These are phyloP conservation scores for Cyanodermella asteris DNA, from an alignment of 2,329 filamentous ascomycete genomes.

Conservation along the genomic window DNA sequence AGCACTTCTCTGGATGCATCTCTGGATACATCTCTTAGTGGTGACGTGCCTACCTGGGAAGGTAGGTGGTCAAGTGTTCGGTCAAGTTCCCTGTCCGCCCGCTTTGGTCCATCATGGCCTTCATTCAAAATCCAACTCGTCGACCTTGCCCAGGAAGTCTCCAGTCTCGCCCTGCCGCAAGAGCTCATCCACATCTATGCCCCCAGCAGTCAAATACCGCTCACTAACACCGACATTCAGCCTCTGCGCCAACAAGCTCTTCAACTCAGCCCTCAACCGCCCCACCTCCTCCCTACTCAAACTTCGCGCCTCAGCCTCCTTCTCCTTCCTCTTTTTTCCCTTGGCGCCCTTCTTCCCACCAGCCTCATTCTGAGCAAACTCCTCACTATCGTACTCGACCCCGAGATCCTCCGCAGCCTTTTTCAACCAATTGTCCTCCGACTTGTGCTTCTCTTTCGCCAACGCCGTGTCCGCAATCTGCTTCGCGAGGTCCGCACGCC, in stretches of 20 bases:
- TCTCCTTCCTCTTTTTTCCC: slow-evolving; percentile 50
- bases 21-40: no score
- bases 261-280: slow-evolving; percentile 48
- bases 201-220: slow-evolving; percentile 60
- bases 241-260: slow-evolving; percentile 44
- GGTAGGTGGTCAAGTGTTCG: no score
- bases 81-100: no score
- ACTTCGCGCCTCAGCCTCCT: slow-evolving; percentile 46
- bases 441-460: slow-evolving; percentile 69
- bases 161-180: slow-evolving; percentile 42
- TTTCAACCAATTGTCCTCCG: slow-evolving; percentile 67
- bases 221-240: slow-evolving; percentile 79
- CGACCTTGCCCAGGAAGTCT: slow-evolving; percentile 40
- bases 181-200: slow-evolving; percentile 59
- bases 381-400: slow-evolving; percentile 80
- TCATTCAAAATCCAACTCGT: slow-evolving; percentile 18
- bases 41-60: no score
- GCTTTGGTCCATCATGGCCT: no score
- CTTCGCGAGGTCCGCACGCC: slow-evolving; percentile 62
- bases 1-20: no score
- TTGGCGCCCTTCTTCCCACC: slow-evolving; percentile 43
- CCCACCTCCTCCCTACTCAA: slow-evolving; percentile 55
- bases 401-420: slow-evolving; percentile 78
- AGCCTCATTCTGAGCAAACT: slow-evolving; percentile 42
- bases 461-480: slow-evolving; percentile 61